These are phyloP conservation scores for cucumber (Cucumis sativus) DNA, from an alignment of 306 rosid genomes.

Conservation along the genomic window DNA sequence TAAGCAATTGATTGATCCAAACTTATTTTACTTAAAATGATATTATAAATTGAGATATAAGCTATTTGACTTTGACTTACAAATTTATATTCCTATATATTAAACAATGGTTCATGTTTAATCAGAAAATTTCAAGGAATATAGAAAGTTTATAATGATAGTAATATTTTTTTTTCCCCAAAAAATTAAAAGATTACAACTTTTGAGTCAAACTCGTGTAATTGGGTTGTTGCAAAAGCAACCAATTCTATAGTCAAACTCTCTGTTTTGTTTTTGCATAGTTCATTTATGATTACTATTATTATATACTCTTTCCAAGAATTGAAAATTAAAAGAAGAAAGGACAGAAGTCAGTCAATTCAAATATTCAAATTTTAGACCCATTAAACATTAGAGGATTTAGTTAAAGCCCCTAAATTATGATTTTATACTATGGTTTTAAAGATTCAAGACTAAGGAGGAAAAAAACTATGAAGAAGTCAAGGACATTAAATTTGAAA, in stretches of 20 bases:
- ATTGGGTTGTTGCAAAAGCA: background rate
- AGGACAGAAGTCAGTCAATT: background rate
- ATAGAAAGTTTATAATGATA: background rate
- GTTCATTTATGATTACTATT: background rate
- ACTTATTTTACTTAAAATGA: background rate
- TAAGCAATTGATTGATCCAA: too few relatives aligned
- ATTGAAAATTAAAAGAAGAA: background rate
- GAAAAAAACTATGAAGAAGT: background rate
- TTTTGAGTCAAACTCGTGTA: background rate
- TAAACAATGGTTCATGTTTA: background rate
- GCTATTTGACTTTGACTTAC: background rate
- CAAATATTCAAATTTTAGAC: background rate
- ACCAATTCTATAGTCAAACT: background rate
- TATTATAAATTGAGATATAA: background rate
- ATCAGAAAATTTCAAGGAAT: background rate
- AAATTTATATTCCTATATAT: background rate
- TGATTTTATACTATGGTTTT: too few relatives aligned
- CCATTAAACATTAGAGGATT: background rate
- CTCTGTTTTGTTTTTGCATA: background rate
- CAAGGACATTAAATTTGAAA: background rate
- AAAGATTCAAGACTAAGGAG: background rate
- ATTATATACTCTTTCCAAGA: too few relatives aligned
- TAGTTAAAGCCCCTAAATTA: background rate
- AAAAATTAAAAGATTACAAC: background rate
- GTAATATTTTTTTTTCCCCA: too few relatives aligned